Percentiles rank a stretch among this genome's conserved stretches.
These are phyloP conservation scores for Metroxylon sagu DNA, from an alignment of 176 grass and related monocot genomes.

Conservation along the genomic window DNA sequence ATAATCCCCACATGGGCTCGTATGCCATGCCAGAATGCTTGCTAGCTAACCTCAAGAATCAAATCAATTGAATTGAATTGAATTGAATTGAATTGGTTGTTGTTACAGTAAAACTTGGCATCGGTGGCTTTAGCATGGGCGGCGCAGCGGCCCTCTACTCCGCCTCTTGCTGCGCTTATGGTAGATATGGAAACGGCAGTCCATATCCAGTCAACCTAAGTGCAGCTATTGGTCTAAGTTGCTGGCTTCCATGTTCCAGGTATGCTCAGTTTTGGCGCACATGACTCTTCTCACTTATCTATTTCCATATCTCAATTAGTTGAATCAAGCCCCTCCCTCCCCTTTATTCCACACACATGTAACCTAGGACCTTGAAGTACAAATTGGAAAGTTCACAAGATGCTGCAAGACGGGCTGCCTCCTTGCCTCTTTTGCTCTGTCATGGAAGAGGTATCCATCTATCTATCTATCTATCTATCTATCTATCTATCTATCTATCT, in stretches of 20 bases:
- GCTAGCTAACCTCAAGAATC: no score
- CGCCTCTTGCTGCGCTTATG: conserved; percentile 66
- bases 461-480: no score
- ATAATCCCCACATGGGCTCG: no score
- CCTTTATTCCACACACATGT: no score
- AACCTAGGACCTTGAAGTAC: conserved; percentile 53
- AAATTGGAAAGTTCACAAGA: conserved; percentile 79
- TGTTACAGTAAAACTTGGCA: conserved; percentile 77
- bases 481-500: background rate
- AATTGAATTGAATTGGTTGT: no score
- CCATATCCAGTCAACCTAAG: conserved; percentile 63
- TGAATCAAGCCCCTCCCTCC: no score
- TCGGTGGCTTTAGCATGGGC: conserved; percentile 94
- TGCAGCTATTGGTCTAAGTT: conserved; percentile 57
- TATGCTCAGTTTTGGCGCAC: background rate
- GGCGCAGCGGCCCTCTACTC: conserved; percentile 63
- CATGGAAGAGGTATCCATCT: conserved; percentile 62
- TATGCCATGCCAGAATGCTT: no score
- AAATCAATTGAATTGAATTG: no score
- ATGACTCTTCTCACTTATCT: background rate
- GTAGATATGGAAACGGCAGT: conserved; percentile 54
- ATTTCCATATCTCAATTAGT: background rate
- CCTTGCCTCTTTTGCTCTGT: conserved; percentile 59
- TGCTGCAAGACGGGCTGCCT: conserved; percentile 48
- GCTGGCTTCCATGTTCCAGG: conserved; percentile 97